Percentiles rank a stretch among this genome's conserved stretches.
Evolutionary conservation across 495 filamentous ascomycete species (phyloP).

Genomic region (Tuber aestivum): DNA sequence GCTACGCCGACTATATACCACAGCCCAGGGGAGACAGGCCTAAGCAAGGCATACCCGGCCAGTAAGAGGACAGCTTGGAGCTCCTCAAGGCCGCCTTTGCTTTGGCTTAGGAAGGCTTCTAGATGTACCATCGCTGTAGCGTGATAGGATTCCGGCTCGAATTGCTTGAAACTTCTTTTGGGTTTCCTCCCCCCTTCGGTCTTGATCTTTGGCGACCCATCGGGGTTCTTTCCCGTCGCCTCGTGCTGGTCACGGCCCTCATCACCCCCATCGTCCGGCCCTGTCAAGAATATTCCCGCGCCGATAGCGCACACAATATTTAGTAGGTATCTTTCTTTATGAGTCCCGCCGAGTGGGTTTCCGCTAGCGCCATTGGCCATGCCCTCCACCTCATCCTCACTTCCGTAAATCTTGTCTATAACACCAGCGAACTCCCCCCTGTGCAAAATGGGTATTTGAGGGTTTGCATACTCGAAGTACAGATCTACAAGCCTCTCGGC

Average conservation of each 20-base stretch:
- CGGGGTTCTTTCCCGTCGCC: conserved; percentile 4
- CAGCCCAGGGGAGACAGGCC: conserved; percentile 84
- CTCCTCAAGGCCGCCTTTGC: conserved; percentile 78
- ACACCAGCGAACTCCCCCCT: conserved; percentile 77
- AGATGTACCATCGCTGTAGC: conserved; percentile 87
- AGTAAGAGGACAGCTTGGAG: conserved; percentile 85
- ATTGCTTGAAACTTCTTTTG: conserved; percentile 51
- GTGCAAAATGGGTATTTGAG: conserved; percentile 89
- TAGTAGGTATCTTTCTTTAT: conserved; percentile 80
- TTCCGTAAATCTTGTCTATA: conserved; percentile 66
- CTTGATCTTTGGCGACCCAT: conserved; percentile 45
- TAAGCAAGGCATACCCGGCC: conserved; percentile 81
- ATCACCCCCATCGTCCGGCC: conserved; percentile 44
- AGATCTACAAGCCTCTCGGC: conserved; percentile 67
- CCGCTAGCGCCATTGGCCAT: conserved; percentile 13
- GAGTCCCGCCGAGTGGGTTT: conserved; percentile 62
- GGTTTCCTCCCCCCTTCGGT: conserved; percentile 28
- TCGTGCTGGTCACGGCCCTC: conserved; percentile 40
- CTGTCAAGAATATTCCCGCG: conserved; percentile 73
- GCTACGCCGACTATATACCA: conserved; percentile 98
- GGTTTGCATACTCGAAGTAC: conserved; percentile 94
- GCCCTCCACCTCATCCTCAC: background rate
- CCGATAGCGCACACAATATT: conserved; percentile 99
- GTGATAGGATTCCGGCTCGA: conserved; percentile 91
- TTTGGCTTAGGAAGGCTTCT: conserved; percentile 74